Evolutionary conservation across 2,329 filamentous ascomycete species (phyloP).

Genomic region (Beauveria varroae): DNA sequence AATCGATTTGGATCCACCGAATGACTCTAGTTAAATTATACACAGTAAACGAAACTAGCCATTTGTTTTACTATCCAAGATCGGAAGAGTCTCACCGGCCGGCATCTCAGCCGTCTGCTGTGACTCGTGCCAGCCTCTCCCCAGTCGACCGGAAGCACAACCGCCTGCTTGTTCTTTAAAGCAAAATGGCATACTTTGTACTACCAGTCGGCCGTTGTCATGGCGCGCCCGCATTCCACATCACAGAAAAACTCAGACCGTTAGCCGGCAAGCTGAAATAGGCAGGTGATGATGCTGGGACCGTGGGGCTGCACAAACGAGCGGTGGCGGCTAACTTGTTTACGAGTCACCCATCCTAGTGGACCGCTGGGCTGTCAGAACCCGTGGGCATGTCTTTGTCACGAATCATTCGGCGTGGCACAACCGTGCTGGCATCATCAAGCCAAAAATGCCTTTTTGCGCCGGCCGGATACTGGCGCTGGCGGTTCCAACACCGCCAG

Average conservation of each 20-base stretch:
- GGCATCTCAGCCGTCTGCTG: no score
- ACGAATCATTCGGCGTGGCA: no score
- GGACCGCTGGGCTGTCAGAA: neutral
- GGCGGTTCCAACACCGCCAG: neutral
- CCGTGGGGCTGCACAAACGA: neutral
- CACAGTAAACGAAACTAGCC: neutral
- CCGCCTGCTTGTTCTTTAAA: neutral
- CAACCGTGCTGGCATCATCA: no score
- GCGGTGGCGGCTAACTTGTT: neutral
- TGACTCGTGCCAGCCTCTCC: neutral
- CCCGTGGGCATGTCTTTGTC: neutral
- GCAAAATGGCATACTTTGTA: neutral
- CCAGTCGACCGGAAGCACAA: no score
- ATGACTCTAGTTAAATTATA: neutral
- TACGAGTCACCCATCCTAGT: neutral
- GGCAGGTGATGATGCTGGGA: slow-evolving; percentile 1
- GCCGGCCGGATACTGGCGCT: neutral
- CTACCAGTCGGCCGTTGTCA: neutral
- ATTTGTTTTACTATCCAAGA: neutral
- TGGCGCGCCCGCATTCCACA: neutral
- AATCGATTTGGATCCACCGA: neutral
- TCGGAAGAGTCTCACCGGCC: no score
- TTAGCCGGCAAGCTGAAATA: neutral
- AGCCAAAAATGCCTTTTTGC: neutral
- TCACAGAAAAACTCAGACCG: neutral